Conservation (phyloP, 176 grass and related monocot genomes). For the Avena atlantica region DNA sequence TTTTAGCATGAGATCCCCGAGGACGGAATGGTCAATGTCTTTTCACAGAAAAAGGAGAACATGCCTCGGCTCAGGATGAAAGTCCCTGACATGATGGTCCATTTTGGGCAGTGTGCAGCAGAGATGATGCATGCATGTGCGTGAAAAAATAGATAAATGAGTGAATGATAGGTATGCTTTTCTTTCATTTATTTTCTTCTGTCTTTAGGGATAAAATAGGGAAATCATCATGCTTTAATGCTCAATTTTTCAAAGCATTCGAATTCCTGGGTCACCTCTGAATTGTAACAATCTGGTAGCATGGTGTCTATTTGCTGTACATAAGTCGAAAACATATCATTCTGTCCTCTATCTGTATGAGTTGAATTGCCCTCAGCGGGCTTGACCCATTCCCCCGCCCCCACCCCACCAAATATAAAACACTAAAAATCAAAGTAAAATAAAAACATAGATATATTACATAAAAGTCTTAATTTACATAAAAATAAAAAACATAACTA, state of each 20-base stretch:
- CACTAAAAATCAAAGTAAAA: too few relatives aligned
- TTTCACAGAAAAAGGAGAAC: not conserved
- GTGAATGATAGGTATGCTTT: not conserved
- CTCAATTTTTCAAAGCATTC: not conserved
- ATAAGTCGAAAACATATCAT: too few relatives aligned
- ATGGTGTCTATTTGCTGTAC: not conserved
- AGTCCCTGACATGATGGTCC: not conserved
- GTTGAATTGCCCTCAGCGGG: too few relatives aligned
- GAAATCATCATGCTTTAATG: not conserved
- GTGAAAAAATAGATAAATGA: constrained; percentile 4
- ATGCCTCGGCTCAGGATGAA: not conserved
- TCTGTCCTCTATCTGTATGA: too few relatives aligned
- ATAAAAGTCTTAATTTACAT: too few relatives aligned
- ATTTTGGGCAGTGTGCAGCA: constrained; percentile 14
- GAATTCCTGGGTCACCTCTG: not conserved
- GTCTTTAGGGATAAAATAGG: not conserved
- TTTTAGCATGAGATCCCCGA: constrained; percentile 19
- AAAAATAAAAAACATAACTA: too few relatives aligned
- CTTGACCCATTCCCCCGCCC: too few relatives aligned
- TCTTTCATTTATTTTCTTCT: not conserved
- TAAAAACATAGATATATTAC: too few relatives aligned
- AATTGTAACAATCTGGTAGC: not conserved
- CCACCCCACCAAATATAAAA: too few relatives aligned
- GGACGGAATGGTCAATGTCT: not conserved
- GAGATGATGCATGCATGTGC: constrained; percentile 17